These are phyloP conservation scores for Epithemia pelagica DNA, from an alignment of 108 stramenopile species.

Conservation along the genomic window DNA sequence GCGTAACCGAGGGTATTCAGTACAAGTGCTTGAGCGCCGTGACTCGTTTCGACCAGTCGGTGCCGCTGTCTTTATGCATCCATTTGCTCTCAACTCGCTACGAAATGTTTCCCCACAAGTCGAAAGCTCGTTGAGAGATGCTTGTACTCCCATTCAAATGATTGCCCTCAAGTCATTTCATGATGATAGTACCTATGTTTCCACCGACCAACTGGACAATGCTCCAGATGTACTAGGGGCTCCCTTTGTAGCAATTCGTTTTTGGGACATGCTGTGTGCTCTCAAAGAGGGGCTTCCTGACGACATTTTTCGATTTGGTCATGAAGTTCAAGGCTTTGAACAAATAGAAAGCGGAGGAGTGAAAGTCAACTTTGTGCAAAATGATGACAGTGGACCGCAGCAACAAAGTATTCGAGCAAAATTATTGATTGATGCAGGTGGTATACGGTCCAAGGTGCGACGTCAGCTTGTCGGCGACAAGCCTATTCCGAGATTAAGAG, in stretches of 20 bases:
- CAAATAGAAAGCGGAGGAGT: not conserved
- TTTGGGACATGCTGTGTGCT: not conserved
- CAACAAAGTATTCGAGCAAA: not conserved
- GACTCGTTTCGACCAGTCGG: not conserved
- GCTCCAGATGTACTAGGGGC: not conserved
- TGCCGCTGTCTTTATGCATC: not conserved
- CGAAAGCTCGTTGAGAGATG: not conserved
- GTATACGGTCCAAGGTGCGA: not conserved
- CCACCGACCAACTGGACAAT: not conserved
- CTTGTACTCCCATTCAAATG: not conserved
- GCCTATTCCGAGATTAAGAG: not conserved
- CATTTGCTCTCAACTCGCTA: not conserved
- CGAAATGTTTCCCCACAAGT: not conserved
- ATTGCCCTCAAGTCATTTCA: not conserved
- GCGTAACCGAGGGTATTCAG: not conserved
- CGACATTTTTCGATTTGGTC: not conserved
- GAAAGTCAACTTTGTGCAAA: not conserved
- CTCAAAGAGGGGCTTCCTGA: not conserved
- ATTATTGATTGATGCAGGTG: not conserved
- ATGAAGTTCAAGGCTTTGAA: not conserved
- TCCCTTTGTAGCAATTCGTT: not conserved
- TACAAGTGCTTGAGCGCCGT: not conserved
- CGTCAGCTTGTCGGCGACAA: not conserved
- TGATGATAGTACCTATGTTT: not conserved
- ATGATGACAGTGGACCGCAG: not conserved